Evolutionary conservation across 2,329 filamentous ascomycete species (phyloP).

Genomic region (Colletotrichum coccodes): DNA sequence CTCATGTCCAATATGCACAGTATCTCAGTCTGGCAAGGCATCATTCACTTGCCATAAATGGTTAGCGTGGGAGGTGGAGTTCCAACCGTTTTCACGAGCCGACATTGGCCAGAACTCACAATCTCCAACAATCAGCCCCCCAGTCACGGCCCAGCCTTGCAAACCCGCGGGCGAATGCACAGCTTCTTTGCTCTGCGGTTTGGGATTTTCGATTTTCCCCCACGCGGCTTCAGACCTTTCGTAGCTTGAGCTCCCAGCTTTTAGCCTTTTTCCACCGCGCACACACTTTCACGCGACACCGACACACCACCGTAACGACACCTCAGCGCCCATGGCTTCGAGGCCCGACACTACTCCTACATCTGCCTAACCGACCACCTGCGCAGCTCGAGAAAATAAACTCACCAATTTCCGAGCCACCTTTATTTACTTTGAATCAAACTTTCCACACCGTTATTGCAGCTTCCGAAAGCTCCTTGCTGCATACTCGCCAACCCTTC

Average conservation of each 20-base stretch:
- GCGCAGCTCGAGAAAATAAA: background rate
- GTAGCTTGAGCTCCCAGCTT: slow-evolving; percentile 5
- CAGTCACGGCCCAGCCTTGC: slow-evolving; percentile 1
- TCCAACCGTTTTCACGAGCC: slow-evolving; percentile 3
- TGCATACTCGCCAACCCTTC: background rate
- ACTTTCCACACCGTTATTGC: background rate
- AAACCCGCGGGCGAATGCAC: background rate
- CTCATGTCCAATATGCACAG: background rate
- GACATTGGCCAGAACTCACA: slow-evolving; percentile 5
- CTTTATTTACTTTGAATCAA: background rate
- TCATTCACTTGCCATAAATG: background rate
- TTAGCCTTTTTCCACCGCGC: background rate
- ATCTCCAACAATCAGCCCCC: slow-evolving; percentile 13
- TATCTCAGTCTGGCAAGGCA: background rate
- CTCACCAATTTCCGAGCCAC: background rate
- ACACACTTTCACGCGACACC: slow-evolving; percentile 16
- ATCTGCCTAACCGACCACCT: background rate
- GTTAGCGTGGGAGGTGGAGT: slow-evolving; percentile 6
- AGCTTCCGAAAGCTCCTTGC: slow-evolving; percentile 1
- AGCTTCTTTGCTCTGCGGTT: slow-evolving; percentile 2
- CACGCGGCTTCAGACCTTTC: slow-evolving; percentile 11
- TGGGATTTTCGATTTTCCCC: slow-evolving; percentile 9
- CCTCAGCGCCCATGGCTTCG: slow-evolving; percentile 10
- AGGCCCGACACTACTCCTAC: background rate
- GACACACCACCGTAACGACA: background rate